Base-by-base conservation (phyloP, 441 rosid species). In the Jatropha podagrica region DNA sequence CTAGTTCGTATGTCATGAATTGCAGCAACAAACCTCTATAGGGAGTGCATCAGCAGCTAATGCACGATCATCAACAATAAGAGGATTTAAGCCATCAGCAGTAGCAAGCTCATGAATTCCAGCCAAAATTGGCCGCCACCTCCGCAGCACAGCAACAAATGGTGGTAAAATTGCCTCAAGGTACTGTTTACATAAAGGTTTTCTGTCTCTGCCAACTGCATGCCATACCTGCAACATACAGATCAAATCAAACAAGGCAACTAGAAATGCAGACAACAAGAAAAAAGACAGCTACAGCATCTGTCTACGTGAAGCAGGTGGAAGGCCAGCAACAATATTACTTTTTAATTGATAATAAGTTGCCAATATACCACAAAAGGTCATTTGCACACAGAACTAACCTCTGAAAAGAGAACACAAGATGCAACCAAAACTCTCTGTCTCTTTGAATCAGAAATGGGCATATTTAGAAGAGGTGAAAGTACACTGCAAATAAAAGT, bases 371-470 rank as follows among this genome's bases (percentile, higher is more conserved):
- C 56, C 41, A 68, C 56, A 74, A 65, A 59, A 76, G 76, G 48
- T 72, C 55, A 77, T 67, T 72, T 80, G 67, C 81, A 76, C 41
- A 68, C 51, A 78, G 74, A 85, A 88, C 98, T 80, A 83, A 97
- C 99, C 99, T 97, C 99, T 56, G 99, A 93, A 85, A 87, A 95
- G n/a, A 97, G 94, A 85, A 97, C 94, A 82, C 99, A 97, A 66
- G 97, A 90, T 52, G 99, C 97, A 77, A 95, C 99, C 88, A 97
- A 83, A 78, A 97, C 99, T 86, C 99, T 85, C 80, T 94, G 99
- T 82, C 99, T 86, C 88, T 93, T 97, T 75, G 99, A 97, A 81
- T 97, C 99, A 32, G 99, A 89, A 83, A 93, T 88, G 64, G 99
- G 97, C 98, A 97, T 95, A 87, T 97, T 97, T 73, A 97, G 82